phyloP scores from a whole-genome alignment of 805 yeast genomes.

The Cephaloascus albidus region DNA sequence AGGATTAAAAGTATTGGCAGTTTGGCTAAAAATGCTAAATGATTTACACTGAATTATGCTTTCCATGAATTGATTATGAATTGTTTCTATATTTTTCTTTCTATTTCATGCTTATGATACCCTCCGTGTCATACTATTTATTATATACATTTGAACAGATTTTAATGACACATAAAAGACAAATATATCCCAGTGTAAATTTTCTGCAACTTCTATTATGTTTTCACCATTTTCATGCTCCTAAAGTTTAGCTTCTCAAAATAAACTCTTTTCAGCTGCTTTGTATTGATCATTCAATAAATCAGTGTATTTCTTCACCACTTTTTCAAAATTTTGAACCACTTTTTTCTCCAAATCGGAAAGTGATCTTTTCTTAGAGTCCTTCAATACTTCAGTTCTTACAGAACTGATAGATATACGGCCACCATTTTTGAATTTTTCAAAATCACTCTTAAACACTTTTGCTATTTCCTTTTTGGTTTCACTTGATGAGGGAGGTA shows the following conservation, averaged over 20 bases:
- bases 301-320: constrained; percentile 56
- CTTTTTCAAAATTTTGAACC: constrained; percentile 54
- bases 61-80: too few relatives aligned
- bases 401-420: constrained; percentile 44
- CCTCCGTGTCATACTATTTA: too few relatives aligned
- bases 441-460: constrained; percentile 57
- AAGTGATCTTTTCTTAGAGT: constrained; percentile 36
- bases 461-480: constrained; percentile 47
- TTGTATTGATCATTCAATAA: constrained; percentile 50
- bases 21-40: constrained; percentile 35
- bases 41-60: too few relatives aligned
- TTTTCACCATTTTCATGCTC: too few relatives aligned
- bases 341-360: constrained; percentile 46
- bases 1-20: constrained; percentile 45
- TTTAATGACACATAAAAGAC: too few relatives aligned
- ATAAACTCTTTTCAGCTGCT: constrained; percentile 36
- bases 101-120: too few relatives aligned
- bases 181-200: too few relatives aligned
- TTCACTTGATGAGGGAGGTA: constrained; percentile 71
- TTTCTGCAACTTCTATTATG: too few relatives aligned
- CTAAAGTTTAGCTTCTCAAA: not conserved
- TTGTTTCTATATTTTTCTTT: too few relatives aligned
- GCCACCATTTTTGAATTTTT: constrained; percentile 46
- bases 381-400: constrained; percentile 51
- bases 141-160: too few relatives aligned